Evolutionary conservation across 805 yeast species (phyloP).

Genomic region (Zygotorulaspora danielsina): DNA sequence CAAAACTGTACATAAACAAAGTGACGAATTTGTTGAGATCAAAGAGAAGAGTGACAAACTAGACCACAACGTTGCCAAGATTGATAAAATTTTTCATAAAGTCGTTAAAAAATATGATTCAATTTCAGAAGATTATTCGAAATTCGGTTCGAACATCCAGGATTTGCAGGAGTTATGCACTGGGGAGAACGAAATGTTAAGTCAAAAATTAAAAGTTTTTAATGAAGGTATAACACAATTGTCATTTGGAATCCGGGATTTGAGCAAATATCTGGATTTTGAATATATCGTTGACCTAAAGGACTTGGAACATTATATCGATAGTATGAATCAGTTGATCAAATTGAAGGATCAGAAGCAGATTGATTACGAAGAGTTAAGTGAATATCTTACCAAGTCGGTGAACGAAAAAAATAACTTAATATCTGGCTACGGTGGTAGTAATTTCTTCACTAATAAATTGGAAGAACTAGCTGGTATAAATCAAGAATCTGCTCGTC

Average conservation of each 20-base stretch:
- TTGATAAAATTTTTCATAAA: conserved; percentile 73
- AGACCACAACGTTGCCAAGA: conserved; percentile 73
- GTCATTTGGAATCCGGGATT: conserved; percentile 40
- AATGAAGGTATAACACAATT: conserved; percentile 45
- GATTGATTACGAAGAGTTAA: conserved; percentile 81
- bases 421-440: conserved; percentile 48
- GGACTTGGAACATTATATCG: conserved; percentile 80
- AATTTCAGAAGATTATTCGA: conserved; percentile 66
- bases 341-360: conserved; percentile 87
- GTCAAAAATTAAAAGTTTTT: conserved; percentile 41
- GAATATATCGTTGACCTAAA: conserved; percentile 77
- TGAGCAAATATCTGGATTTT: conserved; percentile 60
- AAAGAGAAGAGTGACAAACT: conserved; percentile 77
- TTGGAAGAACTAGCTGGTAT: conserved; percentile 61
- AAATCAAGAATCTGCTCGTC: conserved; percentile 52
- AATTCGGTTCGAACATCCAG: conserved; percentile 63
- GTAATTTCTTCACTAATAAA: conserved; percentile 51
- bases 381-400: conserved; percentile 72
- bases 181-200: conserved; percentile 26
- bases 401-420: conserved; percentile 57
- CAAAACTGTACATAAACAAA: conserved; percentile 62
- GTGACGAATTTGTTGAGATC: conserved; percentile 76
- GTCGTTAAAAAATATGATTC: conserved; percentile 70
- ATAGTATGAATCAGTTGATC: conserved; percentile 60
- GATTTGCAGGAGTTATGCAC: conserved; percentile 61